These are phyloP conservation scores for Bacidia gigantensis DNA, from an alignment of 495 filamentous ascomycete genomes.

Conservation along the genomic window DNA sequence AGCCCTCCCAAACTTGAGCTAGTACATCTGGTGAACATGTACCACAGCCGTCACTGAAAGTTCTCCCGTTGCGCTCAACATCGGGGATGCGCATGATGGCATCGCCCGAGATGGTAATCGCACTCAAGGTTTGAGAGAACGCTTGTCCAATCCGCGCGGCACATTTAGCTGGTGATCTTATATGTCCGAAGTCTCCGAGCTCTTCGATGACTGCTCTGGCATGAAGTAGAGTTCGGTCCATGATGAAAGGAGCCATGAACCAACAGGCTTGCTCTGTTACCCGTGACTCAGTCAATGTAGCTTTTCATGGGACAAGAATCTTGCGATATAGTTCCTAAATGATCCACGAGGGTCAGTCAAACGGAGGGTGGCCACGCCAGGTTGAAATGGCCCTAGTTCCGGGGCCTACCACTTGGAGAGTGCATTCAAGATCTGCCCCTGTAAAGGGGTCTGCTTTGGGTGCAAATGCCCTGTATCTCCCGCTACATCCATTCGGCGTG, in stretches of 20 bases:
- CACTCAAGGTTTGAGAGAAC: conserved; percentile 57
- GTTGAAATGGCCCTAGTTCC: too few relatives aligned
- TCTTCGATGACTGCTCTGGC: conserved; percentile 39
- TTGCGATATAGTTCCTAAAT: too few relatives aligned
- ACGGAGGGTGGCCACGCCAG: too few relatives aligned
- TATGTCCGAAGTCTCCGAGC: conserved; percentile 51
- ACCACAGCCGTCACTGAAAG: conserved; percentile 70
- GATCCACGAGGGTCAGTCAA: too few relatives aligned
- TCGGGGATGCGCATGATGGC: conserved; percentile 26
- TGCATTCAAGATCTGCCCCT: too few relatives aligned
- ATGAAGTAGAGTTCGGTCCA: conserved; percentile 29
- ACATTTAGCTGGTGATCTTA: conserved; percentile 56
- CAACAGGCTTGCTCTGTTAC: conserved; percentile 40
- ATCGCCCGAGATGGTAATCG: conserved; percentile 32
- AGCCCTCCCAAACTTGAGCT: conserved; percentile 35
- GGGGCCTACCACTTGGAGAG: too few relatives aligned
- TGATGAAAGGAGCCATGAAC: conserved; percentile 55
- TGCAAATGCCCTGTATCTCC: too few relatives aligned
- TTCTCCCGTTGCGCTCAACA: conserved; percentile 31
- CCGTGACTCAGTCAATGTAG: not conserved
- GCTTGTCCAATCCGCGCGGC: conserved; percentile 75
- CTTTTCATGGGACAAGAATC: too few relatives aligned
- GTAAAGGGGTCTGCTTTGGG: too few relatives aligned
- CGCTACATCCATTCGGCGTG: too few relatives aligned
- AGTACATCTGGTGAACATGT: conserved; percentile 47